These are phyloP conservation scores for Pythium monospermum DNA, from an alignment of 352 stramenopile genomes.

Conservation along the genomic window DNA sequence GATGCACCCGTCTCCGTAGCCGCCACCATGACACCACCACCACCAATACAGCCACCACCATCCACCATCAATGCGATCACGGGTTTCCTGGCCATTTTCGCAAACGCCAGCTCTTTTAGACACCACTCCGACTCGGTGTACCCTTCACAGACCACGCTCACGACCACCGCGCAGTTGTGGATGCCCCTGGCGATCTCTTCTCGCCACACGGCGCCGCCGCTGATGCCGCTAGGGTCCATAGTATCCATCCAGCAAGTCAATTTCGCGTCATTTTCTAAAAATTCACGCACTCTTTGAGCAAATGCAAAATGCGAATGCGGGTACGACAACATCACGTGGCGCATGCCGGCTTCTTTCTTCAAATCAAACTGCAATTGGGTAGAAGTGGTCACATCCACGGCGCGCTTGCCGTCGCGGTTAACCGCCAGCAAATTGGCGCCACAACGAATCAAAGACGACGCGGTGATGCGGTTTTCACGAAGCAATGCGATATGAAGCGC, in stretches of 20 bases:
- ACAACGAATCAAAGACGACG: slow-evolving; percentile 61
- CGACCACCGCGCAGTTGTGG: slow-evolving; percentile 62
- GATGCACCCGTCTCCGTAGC: too few relatives aligned
- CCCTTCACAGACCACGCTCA: slow-evolving; percentile 64
- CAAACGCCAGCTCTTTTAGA: slow-evolving; percentile 74
- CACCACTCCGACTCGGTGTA: slow-evolving; percentile 79
- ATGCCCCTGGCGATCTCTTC: slow-evolving; percentile 79
- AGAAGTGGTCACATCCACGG: slow-evolving; percentile 77
- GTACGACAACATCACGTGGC: slow-evolving; percentile 83
- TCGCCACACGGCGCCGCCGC: slow-evolving; percentile 69
- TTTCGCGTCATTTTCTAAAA: slow-evolving; percentile 47
- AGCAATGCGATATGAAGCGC: slow-evolving; percentile 70
- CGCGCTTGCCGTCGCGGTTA: slow-evolving; percentile 55
- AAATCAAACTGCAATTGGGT: slow-evolving; percentile 70
- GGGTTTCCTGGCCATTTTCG: slow-evolving; percentile 65
- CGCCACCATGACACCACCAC: too few relatives aligned
- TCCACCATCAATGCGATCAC: slow-evolving; percentile 26
- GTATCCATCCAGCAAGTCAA: slow-evolving; percentile 82
- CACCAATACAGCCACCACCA: too few relatives aligned
- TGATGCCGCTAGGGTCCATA: slow-evolving; percentile 76
- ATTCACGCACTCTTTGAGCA: slow-evolving; percentile 54
- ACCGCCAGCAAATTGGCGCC: slow-evolving; percentile 66
- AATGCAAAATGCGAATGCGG: slow-evolving; percentile 66
- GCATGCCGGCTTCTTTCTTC: slow-evolving; percentile 65
- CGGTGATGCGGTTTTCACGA: slow-evolving; percentile 61